These are phyloP conservation scores for Nemania diffusa DNA, from an alignment of 2,329 filamentous ascomycete genomes.

Conservation along the genomic window DNA sequence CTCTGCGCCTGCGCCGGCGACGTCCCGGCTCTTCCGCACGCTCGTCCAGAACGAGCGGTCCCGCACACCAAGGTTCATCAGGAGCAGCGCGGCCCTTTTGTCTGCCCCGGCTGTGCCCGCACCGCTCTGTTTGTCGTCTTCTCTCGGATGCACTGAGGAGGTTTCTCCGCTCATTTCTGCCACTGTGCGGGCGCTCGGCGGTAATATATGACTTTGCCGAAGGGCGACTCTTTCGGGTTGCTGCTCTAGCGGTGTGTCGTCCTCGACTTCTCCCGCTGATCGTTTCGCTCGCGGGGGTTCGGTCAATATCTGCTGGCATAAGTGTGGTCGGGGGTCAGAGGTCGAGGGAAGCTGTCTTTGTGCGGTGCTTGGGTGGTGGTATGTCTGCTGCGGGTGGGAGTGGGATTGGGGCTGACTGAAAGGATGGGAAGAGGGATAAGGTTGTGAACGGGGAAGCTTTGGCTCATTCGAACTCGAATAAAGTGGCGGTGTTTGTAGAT, in stretches of 20 bases:
- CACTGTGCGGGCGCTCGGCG: background rate
- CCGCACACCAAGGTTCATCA: constrained; percentile 60
- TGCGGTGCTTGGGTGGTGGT: background rate
- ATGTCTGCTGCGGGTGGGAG: constrained; percentile 17
- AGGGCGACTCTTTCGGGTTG: background rate
- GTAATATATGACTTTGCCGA: constrained; percentile 11
- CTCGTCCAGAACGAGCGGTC: constrained; percentile 43
- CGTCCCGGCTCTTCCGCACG: background rate
- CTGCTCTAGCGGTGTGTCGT: background rate
- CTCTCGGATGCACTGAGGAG: constrained; percentile 16
- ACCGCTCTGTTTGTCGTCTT: constrained; percentile 26
- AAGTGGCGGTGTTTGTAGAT: constrained; percentile 25
- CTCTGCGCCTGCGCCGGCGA: background rate
- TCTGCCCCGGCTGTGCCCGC: constrained; percentile 46
- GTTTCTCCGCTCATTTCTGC: constrained; percentile 7
- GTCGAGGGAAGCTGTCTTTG: constrained; percentile 17
- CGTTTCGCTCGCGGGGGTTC: constrained; percentile 41
- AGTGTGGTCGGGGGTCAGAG: constrained; percentile 15
- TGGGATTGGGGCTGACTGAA: constrained; percentile 16
- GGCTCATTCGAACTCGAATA: constrained; percentile 26
- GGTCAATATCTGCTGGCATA: background rate
- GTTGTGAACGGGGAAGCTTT: constrained; percentile 35
- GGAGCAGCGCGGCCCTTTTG: constrained; percentile 59
- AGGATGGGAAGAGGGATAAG: constrained; percentile 19
- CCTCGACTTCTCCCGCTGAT: constrained; percentile 43